A percentile compares a stretch with the other conserved stretches of the same genome.
These are phyloP conservation scores for Bifiguratus adelaidae DNA, from an alignment of 192 early-diverging fungal species.

Conservation along the genomic window DNA sequence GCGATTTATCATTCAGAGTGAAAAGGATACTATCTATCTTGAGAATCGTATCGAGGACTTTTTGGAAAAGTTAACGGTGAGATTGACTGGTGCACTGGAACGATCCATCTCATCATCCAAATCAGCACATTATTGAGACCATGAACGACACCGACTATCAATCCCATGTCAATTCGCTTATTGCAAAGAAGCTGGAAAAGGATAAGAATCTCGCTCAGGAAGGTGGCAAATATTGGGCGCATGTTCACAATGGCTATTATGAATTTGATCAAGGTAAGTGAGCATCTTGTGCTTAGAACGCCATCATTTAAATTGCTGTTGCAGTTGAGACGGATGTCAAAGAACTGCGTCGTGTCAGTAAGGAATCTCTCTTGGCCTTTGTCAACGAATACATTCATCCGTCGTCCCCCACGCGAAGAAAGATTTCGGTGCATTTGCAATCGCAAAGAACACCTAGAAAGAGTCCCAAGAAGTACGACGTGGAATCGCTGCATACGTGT, in stretches of 20 bases:
- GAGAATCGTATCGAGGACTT: slow-evolving; percentile 74
- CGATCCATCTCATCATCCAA: too few relatives aligned
- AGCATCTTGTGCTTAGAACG: not conserved
- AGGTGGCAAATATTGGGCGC: slow-evolving; percentile 59
- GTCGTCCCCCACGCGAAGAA: slow-evolving; percentile 32
- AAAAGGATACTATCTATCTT: slow-evolving; percentile 69
- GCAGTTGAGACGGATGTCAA: slow-evolving; percentile 45
- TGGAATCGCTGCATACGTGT: slow-evolving; percentile 22
- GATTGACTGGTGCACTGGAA: too few relatives aligned
- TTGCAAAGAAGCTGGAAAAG: slow-evolving; percentile 67
- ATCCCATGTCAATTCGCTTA: slow-evolving; percentile 64
- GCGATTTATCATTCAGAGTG: slow-evolving; percentile 81
- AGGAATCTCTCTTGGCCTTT: slow-evolving; percentile 43
- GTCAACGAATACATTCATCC: slow-evolving; percentile 45
- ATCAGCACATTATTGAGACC: slow-evolving; percentile 37
- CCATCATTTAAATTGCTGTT: not conserved
- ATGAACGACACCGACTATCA: slow-evolving; percentile 66
- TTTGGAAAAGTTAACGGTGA: slow-evolving; percentile 42
- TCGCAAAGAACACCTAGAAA: slow-evolving; percentile 27
- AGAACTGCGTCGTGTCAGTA: slow-evolving; percentile 32
- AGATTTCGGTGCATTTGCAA: slow-evolving; percentile 58
- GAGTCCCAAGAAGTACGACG: slow-evolving; percentile 18
- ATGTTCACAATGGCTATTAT: slow-evolving; percentile 71
- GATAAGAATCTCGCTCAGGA: slow-evolving; percentile 80
- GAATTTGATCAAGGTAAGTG: slow-evolving; percentile 61